Evolutionary conservation across 2,329 filamentous ascomycete species (phyloP).

Genomic region (Claviceps digitariae): DNA sequence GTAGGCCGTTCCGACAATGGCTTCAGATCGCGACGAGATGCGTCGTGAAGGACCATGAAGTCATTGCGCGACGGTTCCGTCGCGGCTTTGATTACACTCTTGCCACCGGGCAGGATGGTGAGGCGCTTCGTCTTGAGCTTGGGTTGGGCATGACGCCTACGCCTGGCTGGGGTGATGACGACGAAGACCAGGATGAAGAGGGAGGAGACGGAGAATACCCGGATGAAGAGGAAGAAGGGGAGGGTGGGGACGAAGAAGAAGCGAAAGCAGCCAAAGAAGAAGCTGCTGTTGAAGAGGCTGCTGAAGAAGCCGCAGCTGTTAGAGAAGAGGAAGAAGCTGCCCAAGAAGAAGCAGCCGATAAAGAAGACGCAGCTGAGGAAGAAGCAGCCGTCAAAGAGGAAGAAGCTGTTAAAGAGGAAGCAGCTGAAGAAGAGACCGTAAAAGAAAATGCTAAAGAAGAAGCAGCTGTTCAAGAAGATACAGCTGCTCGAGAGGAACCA

Average conservation of each 20-base stretch:
- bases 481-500: too few species aligned
- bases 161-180: constrained; percentile 67
- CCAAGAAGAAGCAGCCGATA: constrained; percentile 17
- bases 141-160: constrained; percentile 80
- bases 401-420: too few species aligned
- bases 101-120: constrained; percentile 67
- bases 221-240: constrained; percentile 41
- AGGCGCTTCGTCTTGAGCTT: constrained; percentile 64
- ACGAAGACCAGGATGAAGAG: constrained; percentile 30
- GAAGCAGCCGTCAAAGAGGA: constrained; percentile 26
- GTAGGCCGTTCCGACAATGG: constrained; percentile 79
- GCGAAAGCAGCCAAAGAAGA: constrained; percentile 18
- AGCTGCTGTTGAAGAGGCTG: constrained; percentile 38
- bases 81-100: constrained; percentile 83
- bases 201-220: constrained; percentile 20
- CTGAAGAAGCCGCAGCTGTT: constrained; percentile 31
- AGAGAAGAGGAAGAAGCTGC: constrained; percentile 34
- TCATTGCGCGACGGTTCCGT: constrained; percentile 78
- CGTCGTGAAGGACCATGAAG: constrained; percentile 56
- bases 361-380: constrained; percentile 20
- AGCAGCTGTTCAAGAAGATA: constrained; percentile 26
- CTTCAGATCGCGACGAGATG: constrained; percentile 70
- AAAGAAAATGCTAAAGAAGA: constrained; percentile 21
- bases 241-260: constrained; percentile 19
- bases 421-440: constrained; percentile 10